Base-by-base conservation (phyloP, 768 basidiomycete species). In the Tylopilus plumbeoviolaceoides region DNA sequence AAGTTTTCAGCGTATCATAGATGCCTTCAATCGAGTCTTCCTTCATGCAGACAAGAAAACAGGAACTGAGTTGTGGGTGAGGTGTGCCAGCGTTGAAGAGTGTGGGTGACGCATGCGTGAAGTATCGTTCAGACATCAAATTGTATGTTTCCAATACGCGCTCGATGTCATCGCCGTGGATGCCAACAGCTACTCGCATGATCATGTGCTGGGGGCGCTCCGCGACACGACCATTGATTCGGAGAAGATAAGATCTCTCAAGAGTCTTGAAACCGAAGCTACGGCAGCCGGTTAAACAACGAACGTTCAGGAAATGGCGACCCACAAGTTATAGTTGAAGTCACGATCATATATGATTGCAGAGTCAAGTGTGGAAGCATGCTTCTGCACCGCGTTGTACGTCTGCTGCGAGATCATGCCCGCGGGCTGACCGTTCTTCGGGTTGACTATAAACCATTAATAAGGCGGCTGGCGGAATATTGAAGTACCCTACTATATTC, bases 191-290 rank as follows among this genome's bases (percentile, higher is more conserved):
- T 51, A 99, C 97, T 70, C 97, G 94, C 97, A 99, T 98, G 70
- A 98, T 87, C 84, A 98, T 91, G 70, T 98, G 97, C 63, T 98
- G 97, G 28, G 97, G 97, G 35, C 97, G 86, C 70, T 99, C 97
- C 39, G 94, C 95, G 44, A 95, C 91, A 54, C 90, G 89, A 39
- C 93, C 92, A 66, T 95, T 83, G 73, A 98, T 85, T 53, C 94
- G 86, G 39, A 99, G 85, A 7, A 98, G 84, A 71, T 99, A 99
- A 2, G 95, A 98, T 30, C 95, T 89, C 72, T 99, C 97, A 30
- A 99, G 85, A 3, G 97, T 99, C 73, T 99, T 99, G 84, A 98
- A 98, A n/a, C 97, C 97, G 65, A 99, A 99, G 74, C 89, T 91
- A 20, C 11, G 4, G 38, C 40, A 8, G 27, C 44, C 20, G 20